A percentile compares a stretch with the other conserved stretches of the same genome.
These are phyloP conservation scores for Pinus taeda DNA, from an alignment of 75 land plant species.

Conservation along the genomic window DNA sequence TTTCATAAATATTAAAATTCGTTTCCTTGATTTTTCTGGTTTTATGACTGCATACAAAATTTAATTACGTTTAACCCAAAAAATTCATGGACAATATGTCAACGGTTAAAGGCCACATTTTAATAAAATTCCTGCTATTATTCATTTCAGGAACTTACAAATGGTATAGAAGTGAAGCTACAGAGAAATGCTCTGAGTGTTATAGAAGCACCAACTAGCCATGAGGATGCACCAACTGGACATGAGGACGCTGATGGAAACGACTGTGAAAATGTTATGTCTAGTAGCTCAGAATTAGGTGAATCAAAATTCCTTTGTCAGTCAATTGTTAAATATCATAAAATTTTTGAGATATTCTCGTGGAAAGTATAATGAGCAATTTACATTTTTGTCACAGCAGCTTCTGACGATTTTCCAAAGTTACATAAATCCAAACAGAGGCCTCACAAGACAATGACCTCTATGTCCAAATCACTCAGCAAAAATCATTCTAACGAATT, in stretches of 20 bases:
- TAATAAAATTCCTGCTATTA: no score
- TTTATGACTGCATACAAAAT: no score
- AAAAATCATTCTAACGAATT: slow-evolving; percentile 52
- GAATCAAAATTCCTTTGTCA: background rate
- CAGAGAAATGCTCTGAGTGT: slow-evolving; percentile 42
- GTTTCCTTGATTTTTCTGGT: background rate
- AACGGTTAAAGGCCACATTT: no score
- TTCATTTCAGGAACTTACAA: slow-evolving; percentile 30
- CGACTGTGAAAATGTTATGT: slow-evolving; percentile 8
- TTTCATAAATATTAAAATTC: no score
- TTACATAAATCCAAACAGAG: slow-evolving; percentile 43
- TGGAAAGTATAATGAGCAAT: background rate
- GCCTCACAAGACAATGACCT: slow-evolving; percentile 34
- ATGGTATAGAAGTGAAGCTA: slow-evolving; percentile 39
- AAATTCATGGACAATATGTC: no score
- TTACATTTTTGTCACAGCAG: slow-evolving; percentile 27
- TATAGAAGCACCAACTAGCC: slow-evolving; percentile 32
- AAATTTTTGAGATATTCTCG: background rate
- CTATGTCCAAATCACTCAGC: slow-evolving; percentile 41
- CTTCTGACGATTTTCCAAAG: slow-evolving; percentile 59
- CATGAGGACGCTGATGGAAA: slow-evolving; percentile 30
- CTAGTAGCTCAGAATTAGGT: slow-evolving; percentile 19
- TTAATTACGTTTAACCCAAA: no score
- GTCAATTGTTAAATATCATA: background rate
- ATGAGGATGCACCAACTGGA: slow-evolving; percentile 37